Percentiles rank a stretch among this genome's conserved stretches.
These are phyloP conservation scores for Xylaria palmicola DNA, from an alignment of 495 filamentous ascomycete genomes.

Conservation along the genomic window DNA sequence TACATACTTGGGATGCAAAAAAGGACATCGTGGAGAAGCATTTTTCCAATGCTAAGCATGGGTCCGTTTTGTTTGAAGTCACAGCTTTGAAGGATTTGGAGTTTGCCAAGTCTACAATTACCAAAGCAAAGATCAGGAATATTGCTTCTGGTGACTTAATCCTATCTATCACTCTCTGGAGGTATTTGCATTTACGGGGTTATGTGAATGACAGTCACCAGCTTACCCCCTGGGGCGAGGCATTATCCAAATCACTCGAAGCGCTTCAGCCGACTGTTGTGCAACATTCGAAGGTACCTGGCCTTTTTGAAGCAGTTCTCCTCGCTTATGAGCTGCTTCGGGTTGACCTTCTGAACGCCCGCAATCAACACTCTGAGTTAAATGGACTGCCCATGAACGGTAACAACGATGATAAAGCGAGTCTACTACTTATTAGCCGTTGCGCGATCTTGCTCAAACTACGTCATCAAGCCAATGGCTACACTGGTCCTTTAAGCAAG, in stretches of 20 bases:
- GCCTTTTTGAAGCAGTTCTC: slow-evolving; percentile 50
- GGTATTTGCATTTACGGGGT: slow-evolving; percentile 83
- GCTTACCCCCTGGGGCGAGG: slow-evolving; percentile 81
- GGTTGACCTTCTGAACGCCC: slow-evolving; percentile 70
- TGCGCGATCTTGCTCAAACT: slow-evolving; percentile 80
- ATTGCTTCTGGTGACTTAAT: slow-evolving; percentile 69
- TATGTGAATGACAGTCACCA: slow-evolving; percentile 80
- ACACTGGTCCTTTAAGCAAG: slow-evolving; percentile 90
- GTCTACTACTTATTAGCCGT: slow-evolving; percentile 77
- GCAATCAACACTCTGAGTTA: slow-evolving; percentile 51
- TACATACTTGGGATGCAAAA: slow-evolving; percentile 74
- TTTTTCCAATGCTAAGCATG: slow-evolving; percentile 47
- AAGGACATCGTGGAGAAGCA: slow-evolving; percentile 49
- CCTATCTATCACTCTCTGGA: slow-evolving; percentile 73
- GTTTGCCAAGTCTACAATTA: slow-evolving; percentile 66
- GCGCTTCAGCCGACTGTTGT: slow-evolving; percentile 59
- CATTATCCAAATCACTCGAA: slow-evolving; percentile 66
- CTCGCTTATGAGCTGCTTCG: slow-evolving; percentile 78
- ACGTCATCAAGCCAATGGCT: slow-evolving; percentile 80
- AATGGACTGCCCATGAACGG: slow-evolving; percentile 52
- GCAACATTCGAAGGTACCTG: slow-evolving; percentile 54
- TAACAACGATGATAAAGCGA: slow-evolving; percentile 56
- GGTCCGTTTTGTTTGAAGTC: slow-evolving; percentile 57
- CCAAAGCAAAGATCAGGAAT: slow-evolving; percentile 43
- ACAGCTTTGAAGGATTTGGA: slow-evolving; percentile 59